A percentile compares a stretch with the other conserved stretches of the same genome.
These are phyloP conservation scores for Melocanna baccifera DNA, from an alignment of 176 grass and related monocot species.

Conservation along the genomic window DNA sequence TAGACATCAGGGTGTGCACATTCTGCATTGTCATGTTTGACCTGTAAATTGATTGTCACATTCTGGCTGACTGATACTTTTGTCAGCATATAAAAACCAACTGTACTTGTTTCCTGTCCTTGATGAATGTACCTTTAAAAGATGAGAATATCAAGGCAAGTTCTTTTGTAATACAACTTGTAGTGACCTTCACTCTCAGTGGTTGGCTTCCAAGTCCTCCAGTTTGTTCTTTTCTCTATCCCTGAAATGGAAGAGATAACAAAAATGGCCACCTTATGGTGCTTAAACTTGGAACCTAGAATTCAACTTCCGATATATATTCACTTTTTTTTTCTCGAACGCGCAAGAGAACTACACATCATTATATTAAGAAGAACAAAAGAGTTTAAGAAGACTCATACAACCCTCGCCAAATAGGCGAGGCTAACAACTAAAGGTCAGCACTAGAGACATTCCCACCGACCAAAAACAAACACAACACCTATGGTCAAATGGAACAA, in stretches of 20 bases:
- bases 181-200: not conserved
- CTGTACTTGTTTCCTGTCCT: not conserved
- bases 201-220: not conserved
- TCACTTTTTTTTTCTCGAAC: not conserved
- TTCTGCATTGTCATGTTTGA: constrained; percentile 5
- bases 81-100: not conserved
- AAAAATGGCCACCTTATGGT: not conserved
- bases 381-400: no score
- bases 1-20: not conserved
- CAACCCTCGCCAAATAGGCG: no score
- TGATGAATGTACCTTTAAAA: not conserved
- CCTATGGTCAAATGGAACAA: no score
- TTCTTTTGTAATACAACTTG: not conserved
- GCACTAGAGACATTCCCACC: no score
- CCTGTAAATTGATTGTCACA: not conserved
- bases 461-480: no score
- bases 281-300: not conserved
- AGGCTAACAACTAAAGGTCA: no score
- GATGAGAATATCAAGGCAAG: not conserved
- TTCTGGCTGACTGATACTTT: not conserved
- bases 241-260: not conserved
- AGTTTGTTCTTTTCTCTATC: not conserved
- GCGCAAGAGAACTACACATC: no score
- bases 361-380: no score
- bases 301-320: not conserved